Conservation (phyloP, 1,284 basidiomycete genomes). For the Farysia itapuensis region DNA sequence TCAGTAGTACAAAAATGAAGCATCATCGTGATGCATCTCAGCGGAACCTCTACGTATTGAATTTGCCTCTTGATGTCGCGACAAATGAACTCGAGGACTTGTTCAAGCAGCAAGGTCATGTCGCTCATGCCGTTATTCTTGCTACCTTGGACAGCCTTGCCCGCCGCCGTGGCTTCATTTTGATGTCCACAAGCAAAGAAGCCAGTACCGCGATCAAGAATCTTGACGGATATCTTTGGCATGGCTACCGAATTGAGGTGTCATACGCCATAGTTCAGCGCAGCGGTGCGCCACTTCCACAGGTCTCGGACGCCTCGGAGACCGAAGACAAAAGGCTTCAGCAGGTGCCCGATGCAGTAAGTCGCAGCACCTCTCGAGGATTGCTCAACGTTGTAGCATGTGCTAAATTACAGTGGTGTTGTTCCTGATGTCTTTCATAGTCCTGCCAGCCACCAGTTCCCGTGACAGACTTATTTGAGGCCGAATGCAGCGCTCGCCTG, state of each 20-base stretch:
- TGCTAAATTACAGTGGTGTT: not conserved
- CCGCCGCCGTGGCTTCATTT: conserved; percentile 56
- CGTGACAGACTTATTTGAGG: too few species aligned
- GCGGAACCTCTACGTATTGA: conserved; percentile 57
- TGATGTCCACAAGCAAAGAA: conserved; percentile 48
- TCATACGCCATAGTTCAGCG: conserved; percentile 59
- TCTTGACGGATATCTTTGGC: conserved; percentile 51
- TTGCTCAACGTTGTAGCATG: not conserved
- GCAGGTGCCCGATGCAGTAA: not conserved
- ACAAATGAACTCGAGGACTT: conserved; percentile 47
- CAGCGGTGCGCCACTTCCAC: conserved; percentile 14
- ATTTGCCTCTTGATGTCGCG: conserved; percentile 55
- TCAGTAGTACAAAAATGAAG: too few species aligned
- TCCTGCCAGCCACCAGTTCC: not conserved
- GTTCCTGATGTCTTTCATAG: not conserved
- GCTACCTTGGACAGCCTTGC: conserved; percentile 58
- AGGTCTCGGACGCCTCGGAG: not conserved
- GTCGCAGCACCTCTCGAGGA: not conserved
- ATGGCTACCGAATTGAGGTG: conserved; percentile 57
- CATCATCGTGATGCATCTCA: conserved; percentile 18
- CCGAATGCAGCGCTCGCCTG: not conserved
- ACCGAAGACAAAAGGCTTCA: not conserved
- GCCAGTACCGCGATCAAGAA: conserved; percentile 46
- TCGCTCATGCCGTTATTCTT: conserved; percentile 57
- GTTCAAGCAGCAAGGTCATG: conserved; percentile 44